These are phyloP conservation scores for Thymus mandschuricus DNA, from an alignment of 257 asterid genomes.

Conservation along the genomic window DNA sequence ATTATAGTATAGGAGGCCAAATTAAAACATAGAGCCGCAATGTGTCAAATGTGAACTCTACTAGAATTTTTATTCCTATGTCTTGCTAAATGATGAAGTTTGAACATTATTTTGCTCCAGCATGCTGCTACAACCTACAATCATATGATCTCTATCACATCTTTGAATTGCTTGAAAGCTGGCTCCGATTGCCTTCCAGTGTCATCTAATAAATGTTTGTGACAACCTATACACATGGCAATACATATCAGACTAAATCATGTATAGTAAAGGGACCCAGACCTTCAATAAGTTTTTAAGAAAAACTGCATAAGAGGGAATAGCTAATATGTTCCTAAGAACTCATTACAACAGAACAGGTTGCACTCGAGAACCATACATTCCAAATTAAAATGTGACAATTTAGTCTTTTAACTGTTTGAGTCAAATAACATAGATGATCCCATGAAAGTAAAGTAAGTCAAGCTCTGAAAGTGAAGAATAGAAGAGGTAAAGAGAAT, in stretches of 20 bases:
- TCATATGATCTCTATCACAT: neutral
- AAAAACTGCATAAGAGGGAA: neutral
- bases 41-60: neutral
- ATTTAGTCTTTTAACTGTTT: neutral
- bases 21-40: neutral
- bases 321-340: neutral
- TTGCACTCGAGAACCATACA: neutral
- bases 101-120: neutral
- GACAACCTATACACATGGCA: neutral
- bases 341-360: neutral
- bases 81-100: constrained; percentile 2
- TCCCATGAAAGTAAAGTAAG: neutral
- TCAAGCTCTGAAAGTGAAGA: neutral
- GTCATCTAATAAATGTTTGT: neutral
- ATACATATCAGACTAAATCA: neutral
- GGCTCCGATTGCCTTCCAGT: constrained; percentile 5
- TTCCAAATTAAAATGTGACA: neutral
- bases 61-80: neutral
- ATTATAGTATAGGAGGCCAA: constrained; percentile 19
- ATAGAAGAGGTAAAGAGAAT: constrained; percentile 28
- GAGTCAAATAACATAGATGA: neutral
- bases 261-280: neutral
- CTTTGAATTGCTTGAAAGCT: neutral
- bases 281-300: neutral
- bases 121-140: constrained; percentile 3